These are phyloP conservation scores for Clonostachys byssicola DNA, from an alignment of 2,329 filamentous ascomycete genomes.

Conservation along the genomic window DNA sequence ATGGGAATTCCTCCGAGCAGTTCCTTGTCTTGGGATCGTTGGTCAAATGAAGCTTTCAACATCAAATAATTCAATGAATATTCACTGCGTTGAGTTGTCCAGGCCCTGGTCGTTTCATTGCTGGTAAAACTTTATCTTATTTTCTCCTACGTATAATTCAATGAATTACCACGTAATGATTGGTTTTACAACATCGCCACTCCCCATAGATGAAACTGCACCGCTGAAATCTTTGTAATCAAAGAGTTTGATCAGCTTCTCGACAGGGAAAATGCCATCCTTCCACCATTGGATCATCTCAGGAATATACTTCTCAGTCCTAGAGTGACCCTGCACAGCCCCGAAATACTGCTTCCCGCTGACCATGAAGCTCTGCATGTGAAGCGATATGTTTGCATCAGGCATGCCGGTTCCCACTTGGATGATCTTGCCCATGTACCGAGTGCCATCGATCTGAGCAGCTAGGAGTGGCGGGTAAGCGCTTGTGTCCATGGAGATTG, in stretches of 20 bases:
- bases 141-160: too few relatives aligned
- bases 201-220: conserved; percentile 20
- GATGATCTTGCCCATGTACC: conserved; percentile 40
- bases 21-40: too few relatives aligned
- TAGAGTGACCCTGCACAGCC: conserved; percentile 20
- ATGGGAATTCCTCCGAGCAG: too few relatives aligned
- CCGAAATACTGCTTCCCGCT: conserved; percentile 42
- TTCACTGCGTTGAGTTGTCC: too few relatives aligned
- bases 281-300: conserved; percentile 23
- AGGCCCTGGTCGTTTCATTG: too few relatives aligned
- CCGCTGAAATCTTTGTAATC: conserved; percentile 16
- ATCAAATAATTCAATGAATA: neutral
- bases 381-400: conserved; percentile 32
- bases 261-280: conserved; percentile 23
- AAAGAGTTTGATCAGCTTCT: conserved; percentile 23
- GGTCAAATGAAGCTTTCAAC: too few relatives aligned
- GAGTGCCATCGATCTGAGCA: conserved; percentile 32
- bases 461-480: conserved; percentile 32
- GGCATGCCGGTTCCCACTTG: conserved; percentile 43
- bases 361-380: conserved; percentile 38
- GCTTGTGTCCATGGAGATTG: conserved; percentile 44
- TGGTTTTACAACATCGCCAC: conserved; percentile 22
- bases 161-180: conserved; percentile 19
- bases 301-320: conserved; percentile 34
- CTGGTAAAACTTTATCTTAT: too few relatives aligned